Base-by-base conservation (phyloP, 2,329 filamentous ascomycete species). In the Alternaria sp. region DNA sequence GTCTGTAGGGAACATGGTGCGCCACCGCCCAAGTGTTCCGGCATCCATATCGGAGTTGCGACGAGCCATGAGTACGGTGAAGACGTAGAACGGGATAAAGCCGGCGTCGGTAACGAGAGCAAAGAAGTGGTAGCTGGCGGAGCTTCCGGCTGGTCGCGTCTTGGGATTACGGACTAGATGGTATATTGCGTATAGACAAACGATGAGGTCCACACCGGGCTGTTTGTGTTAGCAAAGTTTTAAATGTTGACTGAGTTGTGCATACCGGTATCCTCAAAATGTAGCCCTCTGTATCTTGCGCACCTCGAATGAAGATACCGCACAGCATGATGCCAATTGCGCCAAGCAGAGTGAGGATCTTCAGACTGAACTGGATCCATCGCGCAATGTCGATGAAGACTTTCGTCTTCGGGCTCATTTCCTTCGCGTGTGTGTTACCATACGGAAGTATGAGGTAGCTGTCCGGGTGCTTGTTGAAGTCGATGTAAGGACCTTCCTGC, bases 91-190 rank as follows among this genome's bases (percentile, higher is more conserved):
- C 0, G 88, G 87, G 33, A 90, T 84, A 57, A 90, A 81, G 18
- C 86, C 86, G n/a, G 84, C 81, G 78, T 98, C 95, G 45, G 91
- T 87, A 46, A 93, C 82, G 11, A 88, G 85, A 3, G 94, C 89
- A 78, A 97, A 98, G 61, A 96, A 82, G 80, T 96, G 93, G 80
- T 98, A 98, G 67, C 93, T 95, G 14, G 93, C 90, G 18, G 93
- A 92, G 21, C 93, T 97, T 4, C 85, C 90, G 0, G 95, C 90
- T 0, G 94, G 89, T 55, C 94, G 89, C 47, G 85, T 87, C 51
- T 88, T 88, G 1, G 92, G 87, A 41, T 90, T 88, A 30, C 92
- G 88, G 14, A 87, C 84, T 43, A 96, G 87, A 78, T 97, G 94
- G 73, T 92, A 96, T 64, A 96, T 86, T 45, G 87, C 92, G 79